These are phyloP conservation scores for Termitomyces sp. DNA, from an alignment of 768 basidiomycete genomes.

Conservation along the genomic window DNA sequence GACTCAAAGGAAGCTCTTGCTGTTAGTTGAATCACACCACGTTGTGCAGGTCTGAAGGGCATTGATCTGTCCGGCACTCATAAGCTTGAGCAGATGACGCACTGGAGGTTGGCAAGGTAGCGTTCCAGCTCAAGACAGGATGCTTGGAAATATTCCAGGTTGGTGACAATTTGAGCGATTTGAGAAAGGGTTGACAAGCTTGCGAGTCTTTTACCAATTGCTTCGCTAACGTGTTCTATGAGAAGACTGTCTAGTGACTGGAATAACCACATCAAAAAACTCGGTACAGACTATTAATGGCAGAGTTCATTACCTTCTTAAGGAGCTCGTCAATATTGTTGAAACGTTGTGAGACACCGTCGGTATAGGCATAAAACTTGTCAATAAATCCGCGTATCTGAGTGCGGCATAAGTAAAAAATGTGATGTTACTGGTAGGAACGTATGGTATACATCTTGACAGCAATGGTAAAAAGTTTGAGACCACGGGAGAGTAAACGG, in stretches of 20 bases:
- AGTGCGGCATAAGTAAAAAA: neutral
- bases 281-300: neutral
- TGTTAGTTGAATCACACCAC: constrained; percentile 69
- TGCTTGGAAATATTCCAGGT: constrained; percentile 86
- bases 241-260: constrained; percentile 87
- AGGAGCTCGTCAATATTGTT: constrained; percentile 88
- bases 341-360: constrained; percentile 90
- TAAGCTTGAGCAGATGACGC: neutral
- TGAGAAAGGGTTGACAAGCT: constrained; percentile 80
- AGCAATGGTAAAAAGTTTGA: constrained; percentile 90
- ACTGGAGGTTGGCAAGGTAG: constrained; percentile 81
- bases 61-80: neutral
- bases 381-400: constrained; percentile 59
- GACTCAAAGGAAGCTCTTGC: constrained; percentile 60
- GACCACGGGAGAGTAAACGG: constrained; percentile 90
- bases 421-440: neutral
- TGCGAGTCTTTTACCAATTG: constrained; percentile 68
- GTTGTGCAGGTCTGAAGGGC: constrained; percentile 62
- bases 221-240: constrained; percentile 66
- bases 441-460: constrained; percentile 63
- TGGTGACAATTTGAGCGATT: constrained; percentile 88
- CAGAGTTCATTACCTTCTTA: constrained; percentile 55
- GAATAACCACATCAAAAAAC: neutral
- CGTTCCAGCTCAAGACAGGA: constrained; percentile 82
- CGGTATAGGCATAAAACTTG: constrained; percentile 94